These are phyloP conservation scores for Paracoccidioides lutzii DNA, from an alignment of 2,329 filamentous ascomycete species.

Conservation along the genomic window DNA sequence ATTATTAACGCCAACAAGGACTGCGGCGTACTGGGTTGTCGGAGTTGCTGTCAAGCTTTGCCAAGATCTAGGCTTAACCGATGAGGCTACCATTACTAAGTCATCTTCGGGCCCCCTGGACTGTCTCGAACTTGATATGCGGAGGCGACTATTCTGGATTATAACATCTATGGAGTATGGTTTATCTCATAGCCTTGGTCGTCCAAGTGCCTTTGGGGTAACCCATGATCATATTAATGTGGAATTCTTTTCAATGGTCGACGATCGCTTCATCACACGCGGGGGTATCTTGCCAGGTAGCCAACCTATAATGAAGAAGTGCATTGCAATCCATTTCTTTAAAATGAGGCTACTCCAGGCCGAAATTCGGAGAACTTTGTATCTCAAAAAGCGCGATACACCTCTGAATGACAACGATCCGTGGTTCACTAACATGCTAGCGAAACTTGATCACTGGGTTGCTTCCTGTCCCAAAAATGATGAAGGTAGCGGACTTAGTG, in stretches of 20 bases:
- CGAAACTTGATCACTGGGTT: constrained; percentile 68
- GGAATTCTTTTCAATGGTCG: constrained; percentile 66
- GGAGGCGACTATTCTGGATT: constrained; percentile 76
- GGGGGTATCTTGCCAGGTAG: constrained; percentile 58
- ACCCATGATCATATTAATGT: constrained; percentile 74
- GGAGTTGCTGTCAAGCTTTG: constrained; percentile 78
- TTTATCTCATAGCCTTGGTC: constrained; percentile 73
- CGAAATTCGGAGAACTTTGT: constrained; percentile 74
- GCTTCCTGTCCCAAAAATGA: constrained; percentile 61
- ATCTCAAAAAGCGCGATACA: constrained; percentile 66
- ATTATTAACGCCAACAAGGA: constrained; percentile 77
- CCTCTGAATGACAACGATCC: constrained; percentile 70
- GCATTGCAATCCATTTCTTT: constrained; percentile 83
- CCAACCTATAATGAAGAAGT: constrained; percentile 66
- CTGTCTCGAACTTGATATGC: constrained; percentile 73
- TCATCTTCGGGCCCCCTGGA: constrained; percentile 51
- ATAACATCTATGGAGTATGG: constrained; percentile 80
- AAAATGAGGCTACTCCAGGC: constrained; percentile 80
- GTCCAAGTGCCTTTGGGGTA: constrained; percentile 74
- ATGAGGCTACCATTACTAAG: constrained; percentile 72
- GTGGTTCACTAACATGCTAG: constrained; percentile 73
- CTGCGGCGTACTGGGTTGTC: constrained; percentile 84
- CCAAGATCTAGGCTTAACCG: constrained; percentile 74
- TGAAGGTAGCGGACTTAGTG: constrained; percentile 57
- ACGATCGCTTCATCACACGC: constrained; percentile 70